Evolutionary conservation across 768 basidiomycete species (phyloP), one percentile per base, ranked within the genome.

Genomic region (Kwoniella mangroviensis): DNA sequence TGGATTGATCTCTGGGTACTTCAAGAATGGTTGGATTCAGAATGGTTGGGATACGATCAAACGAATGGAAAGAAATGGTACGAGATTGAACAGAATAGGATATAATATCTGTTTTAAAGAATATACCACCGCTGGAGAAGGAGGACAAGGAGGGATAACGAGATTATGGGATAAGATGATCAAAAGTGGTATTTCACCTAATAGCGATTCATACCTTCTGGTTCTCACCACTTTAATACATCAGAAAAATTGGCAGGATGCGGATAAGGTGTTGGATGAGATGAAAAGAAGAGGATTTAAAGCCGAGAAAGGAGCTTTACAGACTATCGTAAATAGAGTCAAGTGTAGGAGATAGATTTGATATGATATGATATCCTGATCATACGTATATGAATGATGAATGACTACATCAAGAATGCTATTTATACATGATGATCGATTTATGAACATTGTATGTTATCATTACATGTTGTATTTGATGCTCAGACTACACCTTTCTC

Each of bases 31-130:
- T 75, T 88, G 65, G 81, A 87, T 24, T 73, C 61, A 69, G 21
- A 73, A 82, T 53, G 84, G 5, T 74, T 83, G 65, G 66, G 55
- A 67, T 22, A 68, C 76, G 12, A 56, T 75, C 0, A 49, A 64
- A 21, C 54, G 78, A 45, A 92, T 93, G 90, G 86, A 85, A 77
- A 84, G 78, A 24, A 85, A 86, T 19, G 85, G 85, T 0, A 82
- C 92, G 68, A 80, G 83, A 26, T 84, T 90, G 58, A 89, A 87
- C 73, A 85, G 89, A 43, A 86, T 88, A 59, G 88, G 89, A 6
- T 94, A 92, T 84, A 90, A 96, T 80, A 87, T 90, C 72, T 85
- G 97, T 67, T 86, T 98, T 73, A 86, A 86, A 65, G 88, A 90
- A 10, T 88, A 68, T 19, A 63, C 43, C n/a, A 42, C 56, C 1